phyloP scores from a whole-genome alignment of 768 basidiomycete species.

The Leccinum sublutescens region DNA sequence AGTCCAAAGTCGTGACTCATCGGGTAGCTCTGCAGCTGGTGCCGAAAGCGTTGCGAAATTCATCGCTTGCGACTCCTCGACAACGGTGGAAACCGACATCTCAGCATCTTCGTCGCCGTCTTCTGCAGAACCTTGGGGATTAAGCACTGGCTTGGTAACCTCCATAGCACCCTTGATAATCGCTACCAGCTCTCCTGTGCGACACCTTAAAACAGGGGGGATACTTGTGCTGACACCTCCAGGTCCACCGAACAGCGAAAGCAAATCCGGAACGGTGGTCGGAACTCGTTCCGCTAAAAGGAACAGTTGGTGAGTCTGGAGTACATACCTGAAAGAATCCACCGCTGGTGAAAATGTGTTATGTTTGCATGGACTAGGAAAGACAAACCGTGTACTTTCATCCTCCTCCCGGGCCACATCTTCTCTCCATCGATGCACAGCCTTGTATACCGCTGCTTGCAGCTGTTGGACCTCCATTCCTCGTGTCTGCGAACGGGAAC shows the following conservation, averaged over 20 bases:
- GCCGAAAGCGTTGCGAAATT: conserved; percentile 11
- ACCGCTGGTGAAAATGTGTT: background rate
- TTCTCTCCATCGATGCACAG: conserved; percentile 85
- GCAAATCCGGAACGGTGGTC: conserved; percentile 57
- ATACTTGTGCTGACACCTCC: conserved; percentile 34
- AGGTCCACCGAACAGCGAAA: conserved; percentile 49
- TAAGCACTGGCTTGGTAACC: conserved; percentile 9
- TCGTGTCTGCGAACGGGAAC: conserved; percentile 25
- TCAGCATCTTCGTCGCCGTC: background rate
- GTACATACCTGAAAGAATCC: conserved; percentile 52
- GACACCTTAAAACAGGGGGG: conserved; percentile 60
- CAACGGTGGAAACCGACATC: background rate
- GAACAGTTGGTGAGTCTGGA: conserved; percentile 75
- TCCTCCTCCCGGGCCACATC: conserved; percentile 75
- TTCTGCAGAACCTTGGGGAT: background rate
- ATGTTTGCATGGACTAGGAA: background rate
- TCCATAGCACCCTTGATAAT: conserved; percentile 53
- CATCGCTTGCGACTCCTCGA: conserved; percentile 6
- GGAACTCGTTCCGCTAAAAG: conserved; percentile 70
- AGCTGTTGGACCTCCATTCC: conserved; percentile 36
- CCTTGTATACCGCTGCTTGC: conserved; percentile 63
- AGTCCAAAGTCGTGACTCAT: conserved; percentile 25
- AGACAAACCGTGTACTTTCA: conserved; percentile 71
- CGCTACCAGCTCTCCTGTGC: conserved; percentile 62
- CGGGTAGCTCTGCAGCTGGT: background rate